These are phyloP conservation scores for Ephemerocybe angulata DNA, from an alignment of 768 basidiomycete species.

Conservation along the genomic window DNA sequence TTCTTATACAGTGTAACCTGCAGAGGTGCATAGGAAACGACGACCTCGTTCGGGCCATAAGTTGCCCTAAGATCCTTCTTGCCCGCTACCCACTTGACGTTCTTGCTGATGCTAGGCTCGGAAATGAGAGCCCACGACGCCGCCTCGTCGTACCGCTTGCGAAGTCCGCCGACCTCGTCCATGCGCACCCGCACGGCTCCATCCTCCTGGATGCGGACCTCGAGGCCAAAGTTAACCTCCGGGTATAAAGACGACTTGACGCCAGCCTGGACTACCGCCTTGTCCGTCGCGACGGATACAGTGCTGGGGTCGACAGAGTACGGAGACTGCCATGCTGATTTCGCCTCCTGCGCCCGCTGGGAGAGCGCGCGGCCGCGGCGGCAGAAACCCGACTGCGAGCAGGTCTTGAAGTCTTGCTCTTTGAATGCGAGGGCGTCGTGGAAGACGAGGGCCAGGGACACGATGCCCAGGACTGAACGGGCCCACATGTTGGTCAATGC, in stretches of 20 bases:
- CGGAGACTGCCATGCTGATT: slow-evolving; percentile 73
- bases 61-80: slow-evolving; percentile 60
- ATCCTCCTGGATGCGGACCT: slow-evolving; percentile 81
- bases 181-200: slow-evolving; percentile 89
- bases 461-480: slow-evolving; percentile 7
- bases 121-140: slow-evolving; percentile 82
- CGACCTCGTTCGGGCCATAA: slow-evolving; percentile 66
- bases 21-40: slow-evolving; percentile 73
- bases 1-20: slow-evolving; percentile 66
- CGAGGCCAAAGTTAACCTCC: slow-evolving; percentile 73
- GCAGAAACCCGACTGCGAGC: slow-evolving; percentile 93
- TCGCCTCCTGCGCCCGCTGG: slow-evolving; percentile 58
- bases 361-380: slow-evolving; percentile 80
- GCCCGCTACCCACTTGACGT: slow-evolving; percentile 61
- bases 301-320: slow-evolving; percentile 69
- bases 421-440: slow-evolving; percentile 58
- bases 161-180: slow-evolving; percentile 79
- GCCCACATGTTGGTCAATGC: slow-evolving; percentile 7
- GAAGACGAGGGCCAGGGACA: slow-evolving; percentile 25
- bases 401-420: slow-evolving; percentile 89
- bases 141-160: slow-evolving; percentile 89
- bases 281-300: slow-evolving; percentile 46
- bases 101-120: slow-evolving; percentile 62
- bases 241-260: slow-evolving; percentile 83
- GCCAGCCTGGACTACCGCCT: slow-evolving; percentile 67